Evolutionary conservation across 768 basidiomycete species (phyloP), one percentile per base, ranked within the genome.

Genomic region (Dictyophora rubrovolvata): DNA sequence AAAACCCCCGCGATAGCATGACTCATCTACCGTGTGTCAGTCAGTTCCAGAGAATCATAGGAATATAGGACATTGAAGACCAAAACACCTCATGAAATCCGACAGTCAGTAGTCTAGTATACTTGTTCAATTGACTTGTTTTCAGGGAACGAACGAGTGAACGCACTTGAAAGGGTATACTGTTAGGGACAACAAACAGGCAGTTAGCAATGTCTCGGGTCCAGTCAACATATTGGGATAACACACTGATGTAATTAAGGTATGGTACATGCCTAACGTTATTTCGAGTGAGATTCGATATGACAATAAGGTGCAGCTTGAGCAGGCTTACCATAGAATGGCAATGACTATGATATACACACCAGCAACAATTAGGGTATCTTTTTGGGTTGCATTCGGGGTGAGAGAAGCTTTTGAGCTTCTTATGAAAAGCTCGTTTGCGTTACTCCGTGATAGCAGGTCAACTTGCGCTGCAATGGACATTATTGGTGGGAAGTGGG

Each of bases 131-230:
- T 35, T 58, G 23, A 54, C 21, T 59, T 55, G 46, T 53, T 20
- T 22, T 33, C 42, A 17, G 57, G 18, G 36, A 55, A 28, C 53
- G 23, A 22, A n/a, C 35, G 50, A 53, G 20, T 22, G 7, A 55
- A 60, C 83, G 72, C 72, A 90, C 90, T 93, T 93, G 80, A 93
- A 93, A 5, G 90, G 91, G 69, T 93, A 93, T 67, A 93, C 89
- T 92, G 56, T 18, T 48, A 52, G 18, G 36, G 55, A 54, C 18
- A 63, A 53, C 21, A 54, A n/a, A n/a, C n/a, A n/a, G n/a, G n/a
- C n/a, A n/a, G 53, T 48, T 61, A 8, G 23, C 10, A 8, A 12
- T 14, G 55, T 16, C 21, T 33, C 47, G 54, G 59, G 12, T 48
- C 23, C 18, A 42, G 16, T 46, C 20, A 50, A 34, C 46, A 12